Base-by-base conservation (phyloP, 176 grass and related monocot species). In the Coix lacrymajobi region DNA sequence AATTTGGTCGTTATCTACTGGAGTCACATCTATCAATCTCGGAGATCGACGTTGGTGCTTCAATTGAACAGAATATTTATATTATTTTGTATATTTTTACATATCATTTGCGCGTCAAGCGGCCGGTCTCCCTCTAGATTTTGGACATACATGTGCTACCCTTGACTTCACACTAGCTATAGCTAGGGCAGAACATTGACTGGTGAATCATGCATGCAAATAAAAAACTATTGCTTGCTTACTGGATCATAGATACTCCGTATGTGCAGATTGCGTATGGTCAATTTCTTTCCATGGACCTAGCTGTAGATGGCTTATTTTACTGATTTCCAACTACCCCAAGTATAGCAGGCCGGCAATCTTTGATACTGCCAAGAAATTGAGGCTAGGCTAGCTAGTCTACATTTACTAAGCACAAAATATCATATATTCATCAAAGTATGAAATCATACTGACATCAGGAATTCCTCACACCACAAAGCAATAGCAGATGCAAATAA, bases 91-190 rank as follows among this genome's bases (percentile, higher is more conserved):
- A n/a, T n/a, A 13, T 69, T 43, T 90, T n/a, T n/a, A n/a, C n/a
- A 73, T 66, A 78, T 24, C 51, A 16, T 29, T 63, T 66, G 75
- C 61, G 31, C 61, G 73, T 67, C 48, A 79, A 72, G 58, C 38
- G 0, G 8, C 8, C 49, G 39, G 66, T 67, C 75, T 83, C 67
- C 41, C 51, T 90, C 79, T 73, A 71, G 57, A 82, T 66, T 83
- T 82, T 39, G 73, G 73, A 54, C 28, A 41, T 84, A 34, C 81
- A 63, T 80, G 66, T 82, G 44, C 65, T 40, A 39, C 34, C 66
- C 73, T 72, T 79, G 79, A 86, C 84, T 87, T 79, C 84, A 83
- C 75, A 83, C 68, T 75, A 37, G 69, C 68, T 79, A 58, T 79
- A 58, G 69, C 24, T 75, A 58, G 62, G 62, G 14, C 70, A 85